phyloP scores from a whole-genome alignment of 768 basidiomycete species.

The Lactarius psammicola region DNA sequence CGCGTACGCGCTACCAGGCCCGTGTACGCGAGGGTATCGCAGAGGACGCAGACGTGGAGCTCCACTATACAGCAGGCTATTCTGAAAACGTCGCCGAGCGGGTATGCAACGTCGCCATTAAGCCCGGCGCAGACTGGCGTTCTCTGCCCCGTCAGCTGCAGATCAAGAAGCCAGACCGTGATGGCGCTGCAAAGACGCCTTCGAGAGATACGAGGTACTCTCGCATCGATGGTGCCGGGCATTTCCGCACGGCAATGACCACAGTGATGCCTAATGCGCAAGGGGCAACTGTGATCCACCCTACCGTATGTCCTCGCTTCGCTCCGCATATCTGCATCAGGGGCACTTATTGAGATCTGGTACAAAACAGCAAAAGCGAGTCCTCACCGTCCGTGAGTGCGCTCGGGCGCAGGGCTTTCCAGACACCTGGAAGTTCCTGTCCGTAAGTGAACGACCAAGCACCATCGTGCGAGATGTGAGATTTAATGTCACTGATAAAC shows the following conservation, averaged over 20 bases:
- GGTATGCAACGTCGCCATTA: constrained; percentile 54
- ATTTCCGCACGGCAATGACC: constrained; percentile 68
- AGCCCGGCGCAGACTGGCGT: constrained; percentile 45
- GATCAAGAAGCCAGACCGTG: not conserved
- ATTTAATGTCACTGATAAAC: constrained; percentile 19
- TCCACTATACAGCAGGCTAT: constrained; percentile 57
- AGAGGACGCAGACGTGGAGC: constrained; percentile 40
- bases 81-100: constrained; percentile 48
- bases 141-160: constrained; percentile 6
- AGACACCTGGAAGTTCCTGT: constrained; percentile 62
- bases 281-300: constrained; percentile 45
- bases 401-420: constrained; percentile 81
- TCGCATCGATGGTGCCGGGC: constrained; percentile 49
- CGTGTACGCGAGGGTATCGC: constrained; percentile 37
- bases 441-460: constrained; percentile 39
- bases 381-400: constrained; percentile 38
- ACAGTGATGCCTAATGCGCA: constrained; percentile 51
- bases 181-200: too few species aligned
- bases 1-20: constrained; percentile 45
- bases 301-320: constrained; percentile 38
- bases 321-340: not conserved
- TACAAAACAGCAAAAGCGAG: constrained; percentile 60
- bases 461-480: constrained; percentile 53
- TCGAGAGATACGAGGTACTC: constrained; percentile 42
- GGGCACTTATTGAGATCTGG: not conserved